Conservation (phyloP, 2,329 filamentous ascomycete genomes). For the Mycogone perniciosa region DNA sequence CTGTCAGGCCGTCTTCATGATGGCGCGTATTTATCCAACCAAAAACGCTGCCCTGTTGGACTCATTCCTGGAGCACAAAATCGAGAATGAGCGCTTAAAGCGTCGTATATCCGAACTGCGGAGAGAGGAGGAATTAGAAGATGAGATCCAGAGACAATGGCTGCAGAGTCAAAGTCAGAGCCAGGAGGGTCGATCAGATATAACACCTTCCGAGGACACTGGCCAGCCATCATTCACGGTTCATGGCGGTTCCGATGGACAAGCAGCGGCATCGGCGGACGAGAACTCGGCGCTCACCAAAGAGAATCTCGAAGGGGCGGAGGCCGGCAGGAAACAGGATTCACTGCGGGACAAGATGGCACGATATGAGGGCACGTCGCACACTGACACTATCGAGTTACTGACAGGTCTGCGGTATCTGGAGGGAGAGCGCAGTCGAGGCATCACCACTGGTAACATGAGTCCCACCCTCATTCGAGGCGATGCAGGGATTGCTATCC, state of each 20-base stretch:
- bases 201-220: conserved; percentile 44
- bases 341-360: conserved; percentile 82
- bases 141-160: conserved; percentile 58
- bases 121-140: conserved; percentile 78
- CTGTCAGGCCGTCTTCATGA: conserved; percentile 89
- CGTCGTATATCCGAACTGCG: conserved; percentile 81
- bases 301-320: conserved; percentile 71
- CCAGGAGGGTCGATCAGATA: conserved; percentile 49
- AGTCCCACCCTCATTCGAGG: conserved; percentile 78
- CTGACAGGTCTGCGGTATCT: conserved; percentile 82
- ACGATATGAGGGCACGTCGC: conserved; percentile 67
- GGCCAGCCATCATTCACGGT: conserved; percentile 28
- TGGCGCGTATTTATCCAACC: conserved; percentile 83
- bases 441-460: conserved; percentile 78
- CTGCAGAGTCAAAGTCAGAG: conserved; percentile 54
- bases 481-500: conserved; percentile 79
- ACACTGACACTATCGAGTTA: conserved; percentile 87
- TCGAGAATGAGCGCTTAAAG: conserved; percentile 83
- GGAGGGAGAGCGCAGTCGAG: conserved; percentile 80
- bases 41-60: conserved; percentile 81
- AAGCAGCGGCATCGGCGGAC: conserved; percentile 59
- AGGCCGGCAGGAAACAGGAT: conserved; percentile 60
- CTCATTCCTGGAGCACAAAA: conserved; percentile 93
- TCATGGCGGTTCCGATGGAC: conserved; percentile 26
- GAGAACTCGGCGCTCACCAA: conserved; percentile 67